These are phyloP conservation scores for Hypoxylon rubiginosum DNA, from an alignment of 2,329 filamentous ascomycete species.

Conservation along the genomic window DNA sequence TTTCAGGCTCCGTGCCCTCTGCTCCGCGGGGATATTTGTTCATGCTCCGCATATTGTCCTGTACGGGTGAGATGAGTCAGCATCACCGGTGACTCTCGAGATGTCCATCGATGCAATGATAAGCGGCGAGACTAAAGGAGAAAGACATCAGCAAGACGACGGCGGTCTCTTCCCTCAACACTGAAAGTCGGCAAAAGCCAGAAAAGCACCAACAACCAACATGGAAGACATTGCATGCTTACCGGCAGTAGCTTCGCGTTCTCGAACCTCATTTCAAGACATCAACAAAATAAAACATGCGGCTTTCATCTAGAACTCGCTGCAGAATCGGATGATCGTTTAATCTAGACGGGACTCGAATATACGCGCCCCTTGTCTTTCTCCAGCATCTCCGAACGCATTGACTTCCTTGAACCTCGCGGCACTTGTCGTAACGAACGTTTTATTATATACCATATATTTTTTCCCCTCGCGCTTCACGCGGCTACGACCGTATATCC, in stretches of 20 bases:
- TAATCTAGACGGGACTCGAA: constrained; percentile 15
- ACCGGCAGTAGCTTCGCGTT: constrained; percentile 5
- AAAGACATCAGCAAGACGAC: too few species aligned
- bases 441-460: background rate
- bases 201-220: background rate
- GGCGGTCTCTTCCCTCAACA: background rate
- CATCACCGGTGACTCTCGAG: constrained; percentile 1
- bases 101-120: background rate
- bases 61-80: constrained; percentile 12
- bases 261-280: background rate
- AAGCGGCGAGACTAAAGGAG: background rate
- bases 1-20: background rate
- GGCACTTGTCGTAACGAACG: background rate
- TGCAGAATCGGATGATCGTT: background rate
- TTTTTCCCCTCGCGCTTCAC: background rate
- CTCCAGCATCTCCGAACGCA: background rate
- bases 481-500: constrained; percentile 1
- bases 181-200: constrained; percentile 7
- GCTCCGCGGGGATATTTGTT: constrained; percentile 1
- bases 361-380: background rate
- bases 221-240: constrained; percentile 11
- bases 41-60: background rate
- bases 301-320: constrained; percentile 2
- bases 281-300: background rate
- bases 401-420: background rate